phyloP scores from a whole-genome alignment of 2,329 filamentous ascomycete species.

The Colletotrichum tanaceti region DNA sequence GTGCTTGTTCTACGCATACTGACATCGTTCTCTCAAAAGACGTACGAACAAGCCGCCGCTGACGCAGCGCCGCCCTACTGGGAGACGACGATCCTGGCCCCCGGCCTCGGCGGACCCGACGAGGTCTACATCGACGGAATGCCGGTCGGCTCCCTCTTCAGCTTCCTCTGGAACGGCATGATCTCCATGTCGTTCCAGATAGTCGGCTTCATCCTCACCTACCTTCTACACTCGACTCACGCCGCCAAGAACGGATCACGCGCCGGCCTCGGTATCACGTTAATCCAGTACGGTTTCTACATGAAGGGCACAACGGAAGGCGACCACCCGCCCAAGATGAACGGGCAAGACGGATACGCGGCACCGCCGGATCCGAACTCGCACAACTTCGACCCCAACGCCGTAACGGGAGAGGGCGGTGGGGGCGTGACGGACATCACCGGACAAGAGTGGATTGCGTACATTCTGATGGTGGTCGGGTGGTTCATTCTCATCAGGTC shows the following conservation, averaged over 20 bases:
- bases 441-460: conserved; percentile 89
- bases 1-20: conserved; percentile 49
- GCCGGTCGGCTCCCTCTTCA: conserved; percentile 88
- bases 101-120: conserved; percentile 87
- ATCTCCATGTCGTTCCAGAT: conserved; percentile 98
- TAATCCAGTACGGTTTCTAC: conserved; percentile 97
- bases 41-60: conserved; percentile 97
- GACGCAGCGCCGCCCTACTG: conserved; percentile 97
- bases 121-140: conserved; percentile 98
- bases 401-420: conserved; percentile 63
- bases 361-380: conserved; percentile 88
- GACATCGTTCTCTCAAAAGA: conserved; percentile 67
- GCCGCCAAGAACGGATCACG: conserved; percentile 97
- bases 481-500: conserved; percentile 98
- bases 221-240: conserved; percentile 96
- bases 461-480: conserved; percentile 93
- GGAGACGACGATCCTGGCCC: conserved; percentile 97
- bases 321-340: conserved; percentile 57
- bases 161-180: conserved; percentile 92
- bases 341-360: conserved; percentile 68
- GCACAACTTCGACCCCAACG: conserved; percentile 84
- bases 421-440: conserved; percentile 68
- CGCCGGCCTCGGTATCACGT: conserved; percentile 91
- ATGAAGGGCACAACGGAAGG: conserved; percentile 71
- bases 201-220: conserved; percentile 96